A percentile compares a stretch with the other conserved stretches of the same genome.
phyloP scores from a whole-genome alignment of 169 alveolate genomes.

The Eimeria necatrix region DNA sequence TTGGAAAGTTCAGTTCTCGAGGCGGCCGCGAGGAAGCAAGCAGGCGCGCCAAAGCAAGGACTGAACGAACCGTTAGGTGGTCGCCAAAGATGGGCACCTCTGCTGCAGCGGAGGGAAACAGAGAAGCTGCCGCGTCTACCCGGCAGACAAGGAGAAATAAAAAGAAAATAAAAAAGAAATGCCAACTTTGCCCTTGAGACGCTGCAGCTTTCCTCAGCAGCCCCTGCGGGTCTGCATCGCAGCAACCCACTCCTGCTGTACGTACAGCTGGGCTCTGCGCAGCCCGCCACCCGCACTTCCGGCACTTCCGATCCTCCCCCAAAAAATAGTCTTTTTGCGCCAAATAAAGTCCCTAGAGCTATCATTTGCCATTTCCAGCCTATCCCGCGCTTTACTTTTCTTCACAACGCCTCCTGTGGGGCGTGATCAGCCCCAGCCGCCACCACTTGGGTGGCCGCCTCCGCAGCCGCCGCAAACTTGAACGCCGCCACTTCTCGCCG shows the following conservation, averaged over 20 bases:
- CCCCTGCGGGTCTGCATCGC: neutral
- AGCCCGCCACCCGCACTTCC: neutral
- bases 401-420: neutral
- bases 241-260: slow-evolving; percentile 27
- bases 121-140: neutral
- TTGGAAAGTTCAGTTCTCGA: neutral
- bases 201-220: neutral
- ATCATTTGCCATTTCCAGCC: neutral
- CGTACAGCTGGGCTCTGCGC: slow-evolving; percentile 39
- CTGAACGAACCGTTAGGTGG: neutral
- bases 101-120: neutral
- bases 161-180: slow-evolving; percentile 4
- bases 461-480: too few species aligned
- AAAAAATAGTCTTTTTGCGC: neutral
- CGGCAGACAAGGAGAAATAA: slow-evolving; percentile 18
- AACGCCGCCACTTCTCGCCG: too few species aligned
- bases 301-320: neutral
- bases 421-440: slow-evolving; percentile 15
- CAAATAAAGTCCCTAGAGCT: neutral
- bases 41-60: neutral
- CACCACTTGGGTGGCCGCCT: too few species aligned
- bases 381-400: neutral
- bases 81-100: neutral
- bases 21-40: neutral
- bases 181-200: neutral